Base-by-base conservation (phyloP, 2,329 filamentous ascomycete species). In the Paecilomyces formosus region DNA sequence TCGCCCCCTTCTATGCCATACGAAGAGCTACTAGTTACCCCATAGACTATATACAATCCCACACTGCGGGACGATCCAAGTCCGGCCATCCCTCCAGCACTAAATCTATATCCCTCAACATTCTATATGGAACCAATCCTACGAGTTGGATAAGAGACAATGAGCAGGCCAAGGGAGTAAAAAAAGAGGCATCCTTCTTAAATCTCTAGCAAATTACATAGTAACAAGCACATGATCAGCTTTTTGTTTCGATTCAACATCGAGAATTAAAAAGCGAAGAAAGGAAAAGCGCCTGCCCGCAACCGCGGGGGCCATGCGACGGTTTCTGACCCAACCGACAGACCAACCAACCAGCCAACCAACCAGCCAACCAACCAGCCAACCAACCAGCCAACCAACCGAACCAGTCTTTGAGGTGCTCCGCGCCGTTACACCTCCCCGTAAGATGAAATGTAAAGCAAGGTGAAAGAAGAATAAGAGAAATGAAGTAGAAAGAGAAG, bases 401-500 rank as follows among this genome's bases (percentile, higher is more conserved):
- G 56, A 59, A 63, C 58, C 58, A 57, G 52, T 67, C 62, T 64
- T 63, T 58, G 62, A 62, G n/a, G 8, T 62, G 63, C 59, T 60
- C 66, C 54, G 50, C 64, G 66, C 67, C 68, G 56, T 52, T 30
- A 21, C 22, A 26, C 24, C 24, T 26, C 18, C 39, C 22, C 50
- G 7, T 11, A 31, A 31, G 3, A 12, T 31, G 11, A 55, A 55
- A 50, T 55, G 18, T 52, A 45, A n/a, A n/a, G 28, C 54, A 56
- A 58, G 22, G 33, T 39, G 51, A 26, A 50, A 21, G 52, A 53
- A 56, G 28, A 21, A n/a, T n/a, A n/a, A 28, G 12, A 58, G 9
- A 49, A 60, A 39, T 52, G 15, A 33, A 18, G 45, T 26, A 56
- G 26, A 24, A 15, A 60, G 6, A 18, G 55, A 51, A 53, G 49